phyloP scores from a whole-genome alignment of 2,329 filamentous ascomycete genomes.

The Byssoonygena ceratinophila region DNA sequence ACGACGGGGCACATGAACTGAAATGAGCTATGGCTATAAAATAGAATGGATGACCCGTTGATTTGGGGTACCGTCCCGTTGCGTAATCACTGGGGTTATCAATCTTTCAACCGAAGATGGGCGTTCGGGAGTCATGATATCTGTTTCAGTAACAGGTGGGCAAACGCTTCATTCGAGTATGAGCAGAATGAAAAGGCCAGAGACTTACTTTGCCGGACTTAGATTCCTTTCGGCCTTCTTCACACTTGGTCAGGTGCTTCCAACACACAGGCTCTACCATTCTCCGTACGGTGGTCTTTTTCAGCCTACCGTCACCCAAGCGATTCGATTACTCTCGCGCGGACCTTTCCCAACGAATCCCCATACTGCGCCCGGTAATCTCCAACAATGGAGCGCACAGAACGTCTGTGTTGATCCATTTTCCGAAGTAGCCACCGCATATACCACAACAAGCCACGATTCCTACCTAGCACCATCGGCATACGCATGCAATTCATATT shows the following conservation, averaged over 20 bases:
- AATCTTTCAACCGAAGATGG: slow-evolving; percentile 64
- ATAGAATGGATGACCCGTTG: slow-evolving; percentile 82
- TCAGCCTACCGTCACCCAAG: slow-evolving; percentile 78
- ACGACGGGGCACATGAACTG: slow-evolving; percentile 7
- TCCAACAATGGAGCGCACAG: slow-evolving; percentile 30
- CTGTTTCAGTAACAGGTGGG: slow-evolving; percentile 76
- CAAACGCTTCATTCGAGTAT: slow-evolving; percentile 2
- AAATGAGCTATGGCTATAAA: slow-evolving; percentile 17
- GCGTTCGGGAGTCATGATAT: slow-evolving; percentile 88
- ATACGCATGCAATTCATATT: slow-evolving; percentile 57
- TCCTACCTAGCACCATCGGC: slow-evolving; percentile 59
- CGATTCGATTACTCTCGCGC: slow-evolving; percentile 70
- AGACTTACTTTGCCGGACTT: slow-evolving; percentile 5
- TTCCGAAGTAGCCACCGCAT: slow-evolving; percentile 35
- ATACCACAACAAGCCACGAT: slow-evolving; percentile 32
- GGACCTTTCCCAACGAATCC: slow-evolving; percentile 45
- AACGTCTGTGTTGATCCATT: slow-evolving; percentile 41
- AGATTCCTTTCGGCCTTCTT: slow-evolving; percentile 71
- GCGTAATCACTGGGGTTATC: slow-evolving; percentile 58
- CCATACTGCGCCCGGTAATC: slow-evolving; percentile 31
- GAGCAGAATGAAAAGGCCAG: not conserved
- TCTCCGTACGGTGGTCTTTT: slow-evolving; percentile 74
- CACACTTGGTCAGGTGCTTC: slow-evolving; percentile 75
- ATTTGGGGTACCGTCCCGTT: slow-evolving; percentile 84
- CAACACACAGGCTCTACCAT: slow-evolving; percentile 71